Conservation (phyloP, 2,329 filamentous ascomycete genomes). For the Leptodontidium sp. region DNA sequence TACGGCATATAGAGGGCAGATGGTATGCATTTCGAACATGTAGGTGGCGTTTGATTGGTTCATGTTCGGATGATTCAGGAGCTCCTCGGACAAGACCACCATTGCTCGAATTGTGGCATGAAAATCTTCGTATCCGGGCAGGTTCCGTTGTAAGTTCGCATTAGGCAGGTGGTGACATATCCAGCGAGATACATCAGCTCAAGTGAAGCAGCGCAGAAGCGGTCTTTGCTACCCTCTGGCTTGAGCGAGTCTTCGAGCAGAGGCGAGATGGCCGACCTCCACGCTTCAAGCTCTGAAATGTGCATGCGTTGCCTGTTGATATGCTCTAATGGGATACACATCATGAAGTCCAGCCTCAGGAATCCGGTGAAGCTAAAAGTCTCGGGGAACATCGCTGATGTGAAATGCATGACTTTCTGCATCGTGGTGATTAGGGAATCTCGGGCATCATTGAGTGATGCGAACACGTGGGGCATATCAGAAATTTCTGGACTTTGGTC, state of each 20-base stretch:
- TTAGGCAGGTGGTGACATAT: neutral
- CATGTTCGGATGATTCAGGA: slow-evolving; percentile 13
- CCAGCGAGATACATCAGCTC: slow-evolving; percentile 20
- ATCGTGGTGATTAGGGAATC: neutral
- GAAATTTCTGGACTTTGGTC: neutral
- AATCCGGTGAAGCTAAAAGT: neutral
- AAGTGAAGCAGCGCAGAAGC: slow-evolving; percentile 2
- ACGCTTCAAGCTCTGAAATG: slow-evolving; percentile 13
- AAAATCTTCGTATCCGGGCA: slow-evolving; percentile 11
- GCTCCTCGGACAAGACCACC: slow-evolving; percentile 6
- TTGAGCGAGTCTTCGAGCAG: neutral
- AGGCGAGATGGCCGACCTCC: neutral
- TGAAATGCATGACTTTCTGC: slow-evolving; percentile 10
- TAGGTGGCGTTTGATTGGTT: neutral
- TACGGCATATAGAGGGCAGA: slow-evolving; percentile 68
- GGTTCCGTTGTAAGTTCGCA: neutral
- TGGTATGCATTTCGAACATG: slow-evolving; percentile 67
- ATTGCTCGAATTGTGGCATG: slow-evolving; percentile 50
- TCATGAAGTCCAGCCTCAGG: slow-evolving; percentile 1
- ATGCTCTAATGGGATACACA: slow-evolving; percentile 8
- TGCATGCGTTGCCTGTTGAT: neutral
- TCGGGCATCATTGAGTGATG: slow-evolving; percentile 10
- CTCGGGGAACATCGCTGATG: slow-evolving; percentile 2
- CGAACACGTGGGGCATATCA: slow-evolving; percentile 15
- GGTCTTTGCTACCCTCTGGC: neutral